Evolutionary conservation across 73 alveolate species (phyloP).

Genomic region (Diophrys sp.): DNA sequence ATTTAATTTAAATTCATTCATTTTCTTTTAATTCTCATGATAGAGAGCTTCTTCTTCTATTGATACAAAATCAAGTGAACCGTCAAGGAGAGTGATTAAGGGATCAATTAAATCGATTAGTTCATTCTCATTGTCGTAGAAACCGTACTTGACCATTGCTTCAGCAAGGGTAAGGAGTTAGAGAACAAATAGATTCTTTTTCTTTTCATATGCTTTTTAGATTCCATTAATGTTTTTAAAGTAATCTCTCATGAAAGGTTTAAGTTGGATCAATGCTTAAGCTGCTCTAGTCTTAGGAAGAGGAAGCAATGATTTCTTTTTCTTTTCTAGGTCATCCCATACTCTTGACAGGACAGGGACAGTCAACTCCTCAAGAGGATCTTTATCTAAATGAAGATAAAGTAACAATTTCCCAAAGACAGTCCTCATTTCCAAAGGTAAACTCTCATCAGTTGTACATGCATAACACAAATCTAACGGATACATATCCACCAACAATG

Average conservation of each 20-base stretch:
- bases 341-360: slow-evolving; percentile 41
- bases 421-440: slow-evolving; percentile 31
- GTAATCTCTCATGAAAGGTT: slow-evolving; percentile 27
- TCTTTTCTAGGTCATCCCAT: slow-evolving; percentile 27
- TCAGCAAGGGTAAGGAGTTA: slow-evolving; percentile 18
- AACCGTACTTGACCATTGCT: slow-evolving; percentile 39
- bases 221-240: slow-evolving; percentile 20
- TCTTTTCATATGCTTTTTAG: slow-evolving; percentile 21
- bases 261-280: slow-evolving; percentile 4
- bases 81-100: slow-evolving; percentile 42
- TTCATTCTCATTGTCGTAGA: slow-evolving; percentile 38
- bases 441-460: slow-evolving; percentile 4
- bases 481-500: slow-evolving; percentile 22
- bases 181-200: slow-evolving; percentile 8
- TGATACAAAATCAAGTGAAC: slow-evolving; percentile 35
- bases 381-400: slow-evolving; percentile 46
- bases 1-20: slow-evolving; percentile 2
- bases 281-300: slow-evolving; percentile 9
- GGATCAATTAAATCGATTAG: slow-evolving; percentile 35
- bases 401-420: slow-evolving; percentile 36
- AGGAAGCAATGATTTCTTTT: slow-evolving; percentile 15
- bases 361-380: slow-evolving; percentile 39
- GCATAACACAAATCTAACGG: slow-evolving; percentile 10
- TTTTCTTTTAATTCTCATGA: not conserved
- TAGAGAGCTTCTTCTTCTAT: slow-evolving; percentile 24